Evolutionary conservation across 768 basidiomycete genomes (phyloP).

Genomic region (Boletus reticulatus): DNA sequence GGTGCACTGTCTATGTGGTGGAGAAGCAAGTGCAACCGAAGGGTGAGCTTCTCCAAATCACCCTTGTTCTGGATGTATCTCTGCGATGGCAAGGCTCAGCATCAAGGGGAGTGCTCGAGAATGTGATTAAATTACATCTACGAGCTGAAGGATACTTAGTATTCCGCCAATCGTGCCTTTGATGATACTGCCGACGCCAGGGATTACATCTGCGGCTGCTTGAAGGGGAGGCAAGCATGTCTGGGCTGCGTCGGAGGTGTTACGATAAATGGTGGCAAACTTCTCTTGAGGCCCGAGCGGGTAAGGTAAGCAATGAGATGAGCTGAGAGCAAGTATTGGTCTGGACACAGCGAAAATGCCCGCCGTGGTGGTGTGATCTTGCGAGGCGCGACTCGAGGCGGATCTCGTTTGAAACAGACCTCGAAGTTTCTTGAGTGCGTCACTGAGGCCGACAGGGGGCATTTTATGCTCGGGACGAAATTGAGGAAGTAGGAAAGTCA

Average conservation of each 20-base stretch:
- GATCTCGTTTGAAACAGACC: no score
- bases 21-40: no score
- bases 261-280: not conserved
- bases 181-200: not conserved
- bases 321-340: no score
- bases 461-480: no score
- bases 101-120: no score
- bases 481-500: no score
- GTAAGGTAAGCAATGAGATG: not conserved
- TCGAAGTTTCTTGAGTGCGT: not conserved
- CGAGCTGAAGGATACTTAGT: not conserved
- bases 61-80: no score
- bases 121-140: no score
- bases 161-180: not conserved
- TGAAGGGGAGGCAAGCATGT: constrained; percentile 3
- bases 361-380: no score
- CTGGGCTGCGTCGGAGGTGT: not conserved
- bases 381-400: no score
- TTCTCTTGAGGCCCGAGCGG: not conserved
- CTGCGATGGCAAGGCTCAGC: not conserved
- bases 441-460: not conserved
- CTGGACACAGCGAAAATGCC: not conserved
- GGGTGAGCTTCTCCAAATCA: no score
- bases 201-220: not conserved
- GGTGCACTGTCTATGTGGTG: not conserved